Evolutionary conservation across 129 eudicot species (phyloP).

Genomic region (Helianthus annuus): HanXRQr2.0-SUNRISE NC_035445.2:50849493-50849992

Average conservation of each 20-base stretch:
- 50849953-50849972: constrained; percentile 56
- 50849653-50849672: constrained; percentile 85
- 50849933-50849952: constrained; percentile 57
- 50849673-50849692: constrained; percentile 82
- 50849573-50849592: no score
- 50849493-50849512: no score
- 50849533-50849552: no score
- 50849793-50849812: neutral
- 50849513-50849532: no score
- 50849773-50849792: neutral
- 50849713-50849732: constrained; percentile 89
- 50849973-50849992: constrained; percentile 59
- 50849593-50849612: no score
- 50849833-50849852: constrained; percentile 39
- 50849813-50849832: neutral
- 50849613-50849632: constrained; percentile 26
- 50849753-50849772: constrained; percentile 70
- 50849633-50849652: constrained; percentile 91
- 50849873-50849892: constrained; percentile 94
- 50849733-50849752: constrained; percentile 96
- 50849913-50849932: constrained; percentile 75
- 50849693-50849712: constrained; percentile 99
- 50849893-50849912: constrained; percentile 85
- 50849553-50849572: no score
- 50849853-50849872: constrained; percentile 86